phyloP scores from a whole-genome alignment of 371 early-diverging fungal species.

The Mortierella polycephala region DNA sequence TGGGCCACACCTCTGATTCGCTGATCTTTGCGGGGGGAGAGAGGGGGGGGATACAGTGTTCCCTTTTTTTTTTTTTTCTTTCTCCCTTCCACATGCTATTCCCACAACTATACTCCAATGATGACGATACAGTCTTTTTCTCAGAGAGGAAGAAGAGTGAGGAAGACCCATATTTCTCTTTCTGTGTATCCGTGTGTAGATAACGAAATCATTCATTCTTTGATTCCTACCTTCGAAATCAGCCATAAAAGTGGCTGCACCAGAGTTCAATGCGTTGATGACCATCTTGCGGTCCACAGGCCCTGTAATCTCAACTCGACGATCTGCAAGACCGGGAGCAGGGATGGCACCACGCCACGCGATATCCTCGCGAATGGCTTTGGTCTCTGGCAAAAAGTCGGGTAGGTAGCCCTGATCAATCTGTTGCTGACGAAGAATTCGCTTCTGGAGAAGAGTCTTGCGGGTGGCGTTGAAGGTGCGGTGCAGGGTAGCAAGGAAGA shows the following conservation, averaged over 20 bases:
- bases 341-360: slow-evolving; percentile 91
- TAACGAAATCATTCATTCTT: background rate
- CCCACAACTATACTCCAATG: too few relatives aligned
- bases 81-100: background rate
- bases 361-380: slow-evolving; percentile 86
- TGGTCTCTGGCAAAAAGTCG: slow-evolving; percentile 93
- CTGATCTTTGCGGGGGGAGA: slow-evolving; percentile 24
- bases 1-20: slow-evolving; percentile 47
- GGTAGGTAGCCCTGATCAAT: slow-evolving; percentile 86
- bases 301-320: slow-evolving; percentile 97
- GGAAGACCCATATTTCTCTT: too few relatives aligned
- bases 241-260: slow-evolving; percentile 94
- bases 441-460: slow-evolving; percentile 78
- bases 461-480: slow-evolving; percentile 89
- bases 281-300: slow-evolving; percentile 99
- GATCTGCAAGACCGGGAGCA: slow-evolving; percentile 91
- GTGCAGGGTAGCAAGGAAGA: slow-evolving; percentile 87
- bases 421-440: slow-evolving; percentile 80
- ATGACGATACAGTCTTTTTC: too few relatives aligned
- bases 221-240: slow-evolving; percentile 87
- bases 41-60: background rate
- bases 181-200: background rate
- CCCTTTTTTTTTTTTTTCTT: background rate
- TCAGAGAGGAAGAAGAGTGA: too few relatives aligned
- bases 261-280: slow-evolving; percentile 96